phyloP scores from a whole-genome alignment of 768 basidiomycete genomes.

The Mycena polygramma region DNA sequence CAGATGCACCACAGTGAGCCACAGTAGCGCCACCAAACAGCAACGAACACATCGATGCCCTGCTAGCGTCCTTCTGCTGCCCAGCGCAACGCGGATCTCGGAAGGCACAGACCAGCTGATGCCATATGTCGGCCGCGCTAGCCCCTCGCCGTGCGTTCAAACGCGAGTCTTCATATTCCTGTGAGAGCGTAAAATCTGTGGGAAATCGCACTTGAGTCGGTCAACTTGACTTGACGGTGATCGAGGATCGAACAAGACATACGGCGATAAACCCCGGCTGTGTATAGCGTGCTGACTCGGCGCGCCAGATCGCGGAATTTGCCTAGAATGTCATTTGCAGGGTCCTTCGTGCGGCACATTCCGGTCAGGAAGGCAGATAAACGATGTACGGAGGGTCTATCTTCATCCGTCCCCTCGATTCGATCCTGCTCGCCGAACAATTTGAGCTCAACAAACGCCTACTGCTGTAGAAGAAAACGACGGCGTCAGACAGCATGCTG shows the following conservation, averaged over 20 bases:
- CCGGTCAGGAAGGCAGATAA: slow-evolving; percentile 14
- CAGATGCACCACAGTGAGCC: background rate
- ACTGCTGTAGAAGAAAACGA: too few relatives aligned
- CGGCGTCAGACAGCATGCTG: too few relatives aligned
- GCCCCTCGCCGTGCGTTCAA: background rate
- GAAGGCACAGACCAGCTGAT: background rate
- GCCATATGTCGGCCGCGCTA: slow-evolving; percentile 5
- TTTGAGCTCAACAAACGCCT: background rate
- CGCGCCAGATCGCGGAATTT: slow-evolving; percentile 32
- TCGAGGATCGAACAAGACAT: slow-evolving; percentile 10
- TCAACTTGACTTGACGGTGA: background rate
- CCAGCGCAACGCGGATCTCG: slow-evolving; percentile 16
- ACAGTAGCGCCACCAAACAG: slow-evolving; percentile 8
- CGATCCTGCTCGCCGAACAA: background rate
- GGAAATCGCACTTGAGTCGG: background rate
- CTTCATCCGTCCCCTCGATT: background rate
- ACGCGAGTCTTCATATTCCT: slow-evolving; percentile 10
- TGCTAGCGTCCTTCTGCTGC: background rate
- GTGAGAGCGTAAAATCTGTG: slow-evolving; percentile 1
- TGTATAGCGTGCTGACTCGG: slow-evolving; percentile 16
- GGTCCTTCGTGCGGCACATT: slow-evolving; percentile 1
- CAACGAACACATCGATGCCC: slow-evolving; percentile 8
- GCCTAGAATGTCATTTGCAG: slow-evolving; percentile 15
- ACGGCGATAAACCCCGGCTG: background rate
- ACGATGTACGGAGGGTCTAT: too few relatives aligned